Evolutionary conservation across 1,139 yeast species (phyloP).

Genomic region (Nakaseomyces uthaithaninus): DNA sequence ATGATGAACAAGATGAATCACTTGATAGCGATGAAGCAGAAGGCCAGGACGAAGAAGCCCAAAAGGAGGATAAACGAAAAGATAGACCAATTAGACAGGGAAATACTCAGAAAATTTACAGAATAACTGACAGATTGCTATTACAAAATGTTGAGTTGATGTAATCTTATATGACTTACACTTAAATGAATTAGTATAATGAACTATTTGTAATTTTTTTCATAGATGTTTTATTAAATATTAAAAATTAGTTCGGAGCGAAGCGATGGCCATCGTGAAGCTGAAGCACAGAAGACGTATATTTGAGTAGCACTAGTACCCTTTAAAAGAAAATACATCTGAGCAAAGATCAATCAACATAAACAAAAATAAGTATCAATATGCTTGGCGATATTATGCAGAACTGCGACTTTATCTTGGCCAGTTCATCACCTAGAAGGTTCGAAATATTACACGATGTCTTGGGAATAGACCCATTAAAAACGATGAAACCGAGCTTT

Average conservation of each 20-base stretch:
- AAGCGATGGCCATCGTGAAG: too few relatives aligned
- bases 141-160: constrained; percentile 31
- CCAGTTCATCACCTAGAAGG: constrained; percentile 81
- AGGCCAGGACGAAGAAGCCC: constrained; percentile 7
- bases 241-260: too few relatives aligned
- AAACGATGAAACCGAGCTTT: constrained; percentile 38
- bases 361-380: not conserved
- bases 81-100: constrained; percentile 7
- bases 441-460: constrained; percentile 52
- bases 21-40: constrained; percentile 8
- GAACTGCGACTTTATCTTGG: constrained; percentile 44
- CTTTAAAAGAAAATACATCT: too few relatives aligned
- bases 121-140: constrained; percentile 31
- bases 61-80: constrained; percentile 7
- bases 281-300: too few relatives aligned
- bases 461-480: constrained; percentile 52
- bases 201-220: constrained; percentile 11
- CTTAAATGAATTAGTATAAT: constrained; percentile 13
- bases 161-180: constrained; percentile 12
- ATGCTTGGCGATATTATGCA: constrained; percentile 7
- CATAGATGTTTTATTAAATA: not conserved
- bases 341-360: not conserved
- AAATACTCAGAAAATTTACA: constrained; percentile 25
- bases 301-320: too few relatives aligned
- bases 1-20: not conserved